phyloP scores from a whole-genome alignment of 768 basidiomycete species.

The Crepidotus variabilis region DNA sequence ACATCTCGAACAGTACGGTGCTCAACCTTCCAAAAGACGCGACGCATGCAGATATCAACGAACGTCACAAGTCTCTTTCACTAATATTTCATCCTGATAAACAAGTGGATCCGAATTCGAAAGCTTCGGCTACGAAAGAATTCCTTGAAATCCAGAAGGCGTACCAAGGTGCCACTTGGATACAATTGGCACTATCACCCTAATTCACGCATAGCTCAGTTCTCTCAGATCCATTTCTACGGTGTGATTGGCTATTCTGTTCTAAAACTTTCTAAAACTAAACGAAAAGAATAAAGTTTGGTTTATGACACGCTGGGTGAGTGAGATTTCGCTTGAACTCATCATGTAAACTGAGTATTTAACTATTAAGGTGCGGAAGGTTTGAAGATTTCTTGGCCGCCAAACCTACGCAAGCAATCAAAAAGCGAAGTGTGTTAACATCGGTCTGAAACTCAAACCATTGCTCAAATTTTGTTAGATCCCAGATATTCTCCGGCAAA shows the following conservation, averaged over 20 bases:
- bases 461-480: slow-evolving; percentile 31
- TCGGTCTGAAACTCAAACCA: not conserved
- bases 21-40: slow-evolving; percentile 68
- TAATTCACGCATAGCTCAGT: slow-evolving; percentile 32
- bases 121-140: slow-evolving; percentile 55
- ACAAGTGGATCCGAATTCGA: slow-evolving; percentile 55
- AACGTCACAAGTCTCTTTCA: slow-evolving; percentile 68
- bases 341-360: not conserved
- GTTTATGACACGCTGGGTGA: slow-evolving; percentile 75
- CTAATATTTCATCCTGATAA: slow-evolving; percentile 86
- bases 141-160: slow-evolving; percentile 81
- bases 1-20: slow-evolving; percentile 43
- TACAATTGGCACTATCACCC: not conserved
- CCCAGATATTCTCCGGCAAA: slow-evolving; percentile 35
- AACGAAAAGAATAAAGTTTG: slow-evolving; percentile 35
- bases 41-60: slow-evolving; percentile 66
- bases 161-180: slow-evolving; percentile 56
- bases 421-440: slow-evolving; percentile 40
- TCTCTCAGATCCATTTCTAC: slow-evolving; percentile 66
- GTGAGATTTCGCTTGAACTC: slow-evolving; percentile 1
- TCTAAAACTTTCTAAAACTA: not conserved
- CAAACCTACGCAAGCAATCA: slow-evolving; percentile 38
- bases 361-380: slow-evolving; percentile 18
- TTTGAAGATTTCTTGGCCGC: slow-evolving; percentile 38
- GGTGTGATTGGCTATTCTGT: slow-evolving; percentile 34